These are phyloP conservation scores for Berkeleyomyces rouxiae DNA, from an alignment of 2,329 filamentous ascomycete genomes.

Conservation along the genomic window DNA sequence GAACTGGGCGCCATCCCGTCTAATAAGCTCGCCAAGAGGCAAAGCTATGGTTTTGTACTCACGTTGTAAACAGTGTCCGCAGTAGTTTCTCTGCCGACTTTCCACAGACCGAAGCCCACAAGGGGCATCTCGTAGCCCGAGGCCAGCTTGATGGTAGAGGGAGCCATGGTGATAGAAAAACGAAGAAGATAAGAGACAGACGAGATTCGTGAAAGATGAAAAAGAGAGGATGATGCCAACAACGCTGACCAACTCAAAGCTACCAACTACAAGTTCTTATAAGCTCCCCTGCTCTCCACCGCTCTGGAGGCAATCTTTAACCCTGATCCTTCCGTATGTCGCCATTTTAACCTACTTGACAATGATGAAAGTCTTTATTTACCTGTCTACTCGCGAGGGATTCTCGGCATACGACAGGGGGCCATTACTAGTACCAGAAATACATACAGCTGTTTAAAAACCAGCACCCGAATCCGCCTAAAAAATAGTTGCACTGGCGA, in stretches of 20 bases:
- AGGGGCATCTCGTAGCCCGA: conserved; percentile 55
- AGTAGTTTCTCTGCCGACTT: conserved; percentile 56
- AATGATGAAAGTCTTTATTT: too few relatives aligned
- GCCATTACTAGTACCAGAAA: too few relatives aligned
- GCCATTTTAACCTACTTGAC: conserved; percentile 19
- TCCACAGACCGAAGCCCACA: conserved; percentile 69
- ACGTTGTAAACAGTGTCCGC: conserved; percentile 61
- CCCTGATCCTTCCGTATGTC: conserved; percentile 32
- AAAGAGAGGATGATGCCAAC: conserved; percentile 13
- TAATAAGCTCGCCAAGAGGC: too few relatives aligned
- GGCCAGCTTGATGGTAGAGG: conserved; percentile 38
- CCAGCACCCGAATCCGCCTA: too few relatives aligned
- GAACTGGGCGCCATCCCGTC: background rate
- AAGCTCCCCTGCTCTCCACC: background rate
- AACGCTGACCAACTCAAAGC: conserved; percentile 16
- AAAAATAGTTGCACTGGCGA: too few relatives aligned
- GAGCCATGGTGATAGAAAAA: conserved; percentile 10
- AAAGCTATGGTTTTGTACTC: background rate
- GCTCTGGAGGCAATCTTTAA: conserved; percentile 19
- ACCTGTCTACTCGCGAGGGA: too few relatives aligned
- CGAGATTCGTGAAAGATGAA: background rate
- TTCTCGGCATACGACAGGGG: too few relatives aligned
- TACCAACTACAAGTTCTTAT: background rate
- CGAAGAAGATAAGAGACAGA: background rate
- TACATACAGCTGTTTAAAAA: too few relatives aligned